A percentile compares a stretch with the other conserved stretches of the same genome.
Evolutionary conservation across 2,329 filamentous ascomycete genomes (phyloP).

Genomic region (Claviceps sp.): DNA sequence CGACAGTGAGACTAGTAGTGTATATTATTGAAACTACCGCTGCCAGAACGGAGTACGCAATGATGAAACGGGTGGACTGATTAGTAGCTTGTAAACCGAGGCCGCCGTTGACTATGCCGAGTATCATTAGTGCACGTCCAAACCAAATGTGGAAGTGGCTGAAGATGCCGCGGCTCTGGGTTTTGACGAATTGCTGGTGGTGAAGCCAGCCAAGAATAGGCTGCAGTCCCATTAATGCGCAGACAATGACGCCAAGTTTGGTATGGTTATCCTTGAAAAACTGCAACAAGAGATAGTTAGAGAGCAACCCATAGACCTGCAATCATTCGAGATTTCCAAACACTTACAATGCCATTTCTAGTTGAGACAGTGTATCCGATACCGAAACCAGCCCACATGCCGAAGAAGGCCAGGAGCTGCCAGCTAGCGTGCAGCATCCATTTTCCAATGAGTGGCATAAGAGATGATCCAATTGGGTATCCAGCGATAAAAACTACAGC

Average conservation of each 20-base stretch:
- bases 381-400: constrained; percentile 48
- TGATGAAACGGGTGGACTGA: constrained; percentile 27
- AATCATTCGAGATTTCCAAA: constrained; percentile 3
- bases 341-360: constrained; percentile 27
- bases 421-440: constrained; percentile 44
- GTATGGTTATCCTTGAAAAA: constrained; percentile 41
- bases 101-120: constrained; percentile 52
- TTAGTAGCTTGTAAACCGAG: constrained; percentile 40
- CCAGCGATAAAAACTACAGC: constrained; percentile 43
- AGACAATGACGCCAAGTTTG: constrained; percentile 40
- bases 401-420: constrained; percentile 39
- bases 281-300: constrained; percentile 20
- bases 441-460: constrained; percentile 45
- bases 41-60: constrained; percentile 44
- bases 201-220: constrained; percentile 45
- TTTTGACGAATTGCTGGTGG: constrained; percentile 38
- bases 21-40: constrained; percentile 35
- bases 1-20: constrained; percentile 9
- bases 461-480: constrained; percentile 45
- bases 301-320: not conserved
- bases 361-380: constrained; percentile 37
- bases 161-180: constrained; percentile 32
- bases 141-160: constrained; percentile 50
- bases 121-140: constrained; percentile 41
- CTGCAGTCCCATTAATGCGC: constrained; percentile 41